phyloP scores from a whole-genome alignment of 108 stramenopile species.

The Discostella pseudostelligera region DNA sequence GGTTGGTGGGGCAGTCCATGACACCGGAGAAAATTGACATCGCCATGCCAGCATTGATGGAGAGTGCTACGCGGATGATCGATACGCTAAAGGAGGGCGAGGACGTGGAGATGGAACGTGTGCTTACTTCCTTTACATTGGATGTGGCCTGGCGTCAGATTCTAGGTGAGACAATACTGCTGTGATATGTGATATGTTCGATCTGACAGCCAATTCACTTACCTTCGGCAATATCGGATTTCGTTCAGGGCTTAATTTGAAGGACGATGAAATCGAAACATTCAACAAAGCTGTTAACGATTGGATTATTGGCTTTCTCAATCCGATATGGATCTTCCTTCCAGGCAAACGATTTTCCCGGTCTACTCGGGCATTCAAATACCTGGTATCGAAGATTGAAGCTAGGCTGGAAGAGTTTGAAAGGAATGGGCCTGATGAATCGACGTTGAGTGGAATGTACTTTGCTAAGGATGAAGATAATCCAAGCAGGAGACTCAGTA shows the following conservation, averaged over 20 bases:
- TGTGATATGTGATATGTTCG: no score
- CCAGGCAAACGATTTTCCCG: slow-evolving; percentile 2
- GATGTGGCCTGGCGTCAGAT: slow-evolving; percentile 54
- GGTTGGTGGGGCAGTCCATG: slow-evolving; percentile 39
- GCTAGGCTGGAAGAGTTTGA: slow-evolving; percentile 41
- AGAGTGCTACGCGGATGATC: slow-evolving; percentile 24
- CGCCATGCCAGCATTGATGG: slow-evolving; percentile 36
- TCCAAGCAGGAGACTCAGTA: slow-evolving; percentile 16
- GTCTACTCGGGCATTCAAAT: slow-evolving; percentile 26
- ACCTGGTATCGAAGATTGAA: slow-evolving; percentile 43
- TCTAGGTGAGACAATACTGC: background rate
- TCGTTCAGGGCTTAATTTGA: slow-evolving; percentile 41
- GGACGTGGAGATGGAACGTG: slow-evolving; percentile 18
- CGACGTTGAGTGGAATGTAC: slow-evolving; percentile 52
- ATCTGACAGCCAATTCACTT: no score
- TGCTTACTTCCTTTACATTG: slow-evolving; percentile 34
- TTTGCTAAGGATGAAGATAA: slow-evolving; percentile 54
- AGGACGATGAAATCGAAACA: slow-evolving; percentile 36
- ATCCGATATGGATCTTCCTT: slow-evolving; percentile 10
- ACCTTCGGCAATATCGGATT: background rate
- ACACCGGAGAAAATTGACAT: slow-evolving; percentile 32
- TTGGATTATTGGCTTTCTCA: slow-evolving; percentile 39
- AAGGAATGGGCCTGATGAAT: slow-evolving; percentile 49
- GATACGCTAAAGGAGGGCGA: slow-evolving; percentile 15
- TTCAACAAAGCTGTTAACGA: slow-evolving; percentile 36